Percentiles rank a stretch among this genome's conserved stretches.
These are phyloP conservation scores for Micractinium conductrix DNA, from an alignment of 139 green algal genomes.

Conservation along the genomic window DNA sequence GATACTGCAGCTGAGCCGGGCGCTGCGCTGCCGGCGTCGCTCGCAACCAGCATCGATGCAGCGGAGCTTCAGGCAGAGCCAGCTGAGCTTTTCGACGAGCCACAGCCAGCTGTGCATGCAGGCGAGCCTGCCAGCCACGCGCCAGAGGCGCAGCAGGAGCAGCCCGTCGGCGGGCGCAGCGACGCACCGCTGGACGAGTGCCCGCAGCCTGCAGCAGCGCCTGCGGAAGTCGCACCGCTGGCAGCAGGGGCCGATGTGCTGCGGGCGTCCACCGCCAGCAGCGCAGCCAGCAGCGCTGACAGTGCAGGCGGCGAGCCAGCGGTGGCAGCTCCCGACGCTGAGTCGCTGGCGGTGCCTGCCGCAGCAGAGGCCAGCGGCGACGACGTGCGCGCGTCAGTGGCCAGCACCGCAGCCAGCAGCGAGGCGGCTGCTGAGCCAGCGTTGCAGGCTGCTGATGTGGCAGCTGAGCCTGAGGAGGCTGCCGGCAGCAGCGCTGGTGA, in stretches of 20 bases:
- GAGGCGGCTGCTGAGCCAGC: not conserved
- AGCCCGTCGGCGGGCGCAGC: not conserved
- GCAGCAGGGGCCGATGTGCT: not conserved
- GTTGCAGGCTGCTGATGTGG: not conserved
- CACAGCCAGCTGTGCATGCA: not conserved
- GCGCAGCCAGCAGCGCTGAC: not conserved
- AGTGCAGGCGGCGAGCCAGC: not conserved
- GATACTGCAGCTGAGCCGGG: not conserved
- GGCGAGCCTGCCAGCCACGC: not conserved
- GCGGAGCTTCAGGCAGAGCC: too few species aligned
- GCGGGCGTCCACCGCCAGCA: slow-evolving; percentile 5
- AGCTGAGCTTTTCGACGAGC: too few species aligned
- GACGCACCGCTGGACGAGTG: too few species aligned
- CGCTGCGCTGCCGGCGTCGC: not conserved
- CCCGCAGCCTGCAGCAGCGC: too few species aligned
- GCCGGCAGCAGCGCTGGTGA: not conserved
- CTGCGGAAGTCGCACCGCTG: too few species aligned
- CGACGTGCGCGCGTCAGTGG: slow-evolving; percentile 1
- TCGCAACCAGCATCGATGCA: too few species aligned
- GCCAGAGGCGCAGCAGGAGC: not conserved
- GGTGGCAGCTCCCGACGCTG: not conserved
- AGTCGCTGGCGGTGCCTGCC: not conserved
- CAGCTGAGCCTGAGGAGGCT: not conserved
- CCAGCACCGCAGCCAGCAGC: not conserved
- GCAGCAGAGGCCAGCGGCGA: not conserved